Evolutionary conservation across 208 protist species (phyloP).

Genomic region (Leishmania major): DNA sequence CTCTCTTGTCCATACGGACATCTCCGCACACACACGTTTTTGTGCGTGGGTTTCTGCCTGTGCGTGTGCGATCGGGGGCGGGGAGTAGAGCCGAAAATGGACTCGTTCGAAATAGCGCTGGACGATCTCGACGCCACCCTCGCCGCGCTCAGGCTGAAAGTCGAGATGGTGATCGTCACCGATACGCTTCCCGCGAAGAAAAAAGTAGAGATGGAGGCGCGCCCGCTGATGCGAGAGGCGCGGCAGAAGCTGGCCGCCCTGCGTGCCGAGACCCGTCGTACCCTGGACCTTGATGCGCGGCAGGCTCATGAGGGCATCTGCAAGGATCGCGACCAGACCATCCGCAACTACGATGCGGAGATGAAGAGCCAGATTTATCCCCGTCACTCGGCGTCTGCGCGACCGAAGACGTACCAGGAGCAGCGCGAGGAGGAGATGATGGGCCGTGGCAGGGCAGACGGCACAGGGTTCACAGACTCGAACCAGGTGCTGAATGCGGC

Average conservation of each 20-base stretch:
- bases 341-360: constrained; percentile 62
- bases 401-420: constrained; percentile 60
- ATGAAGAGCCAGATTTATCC: constrained; percentile 81
- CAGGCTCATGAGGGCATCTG: constrained; percentile 63
- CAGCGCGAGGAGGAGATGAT: constrained; percentile 70
- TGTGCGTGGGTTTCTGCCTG: background rate
- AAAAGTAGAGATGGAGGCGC: constrained; percentile 58
- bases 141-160: constrained; percentile 37
- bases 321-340: constrained; percentile 54
- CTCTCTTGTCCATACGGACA: background rate
- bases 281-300: constrained; percentile 44
- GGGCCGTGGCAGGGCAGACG: constrained; percentile 59
- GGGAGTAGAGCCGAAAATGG: constrained; percentile 25
- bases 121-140: constrained; percentile 56
- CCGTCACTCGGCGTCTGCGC: constrained; percentile 8
- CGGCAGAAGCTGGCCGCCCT: constrained; percentile 65
- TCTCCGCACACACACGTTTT: background rate
- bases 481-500: constrained; percentile 73
- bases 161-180: constrained; percentile 62
- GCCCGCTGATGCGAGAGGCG: constrained; percentile 67
- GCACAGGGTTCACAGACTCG: constrained; percentile 68
- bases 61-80: background rate
- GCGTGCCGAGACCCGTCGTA: constrained; percentile 69
- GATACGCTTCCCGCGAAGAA: constrained; percentile 65
- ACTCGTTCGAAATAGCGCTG: constrained; percentile 42